Evolutionary conservation across 257 asterid species (phyloP).

Genomic region (Cordia subcordata): DNA sequence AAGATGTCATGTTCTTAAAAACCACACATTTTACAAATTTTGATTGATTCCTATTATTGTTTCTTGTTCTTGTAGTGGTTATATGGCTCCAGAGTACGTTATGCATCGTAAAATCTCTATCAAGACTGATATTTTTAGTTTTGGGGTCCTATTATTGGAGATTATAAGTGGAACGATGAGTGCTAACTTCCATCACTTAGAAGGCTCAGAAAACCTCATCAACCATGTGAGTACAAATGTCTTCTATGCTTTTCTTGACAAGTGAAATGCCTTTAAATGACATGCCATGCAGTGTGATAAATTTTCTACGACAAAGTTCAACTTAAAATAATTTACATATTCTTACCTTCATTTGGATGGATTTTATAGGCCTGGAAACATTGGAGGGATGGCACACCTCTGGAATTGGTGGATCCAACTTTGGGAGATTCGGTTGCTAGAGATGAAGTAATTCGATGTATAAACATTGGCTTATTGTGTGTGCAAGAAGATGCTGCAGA

Average conservation of each 20-base stretch:
- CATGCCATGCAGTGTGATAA: neutral
- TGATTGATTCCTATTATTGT: neutral
- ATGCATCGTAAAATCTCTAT: conserved; percentile 3
- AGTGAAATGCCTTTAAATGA: neutral
- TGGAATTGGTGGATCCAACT: neutral
- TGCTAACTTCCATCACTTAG: neutral
- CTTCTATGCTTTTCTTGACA: no score
- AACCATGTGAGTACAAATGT: conserved; percentile 6
- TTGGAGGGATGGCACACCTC: neutral
- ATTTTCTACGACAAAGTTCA: neutral
- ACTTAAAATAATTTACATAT: no score
- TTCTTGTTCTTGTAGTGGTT: conserved; percentile 1
- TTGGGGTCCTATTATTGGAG: conserved; percentile 4
- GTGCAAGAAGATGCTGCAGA: neutral
- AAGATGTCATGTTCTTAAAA: neutral
- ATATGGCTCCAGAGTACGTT: conserved; percentile 10
- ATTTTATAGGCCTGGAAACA: neutral
- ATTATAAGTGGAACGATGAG: conserved; percentile 5
- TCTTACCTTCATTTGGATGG: neutral
- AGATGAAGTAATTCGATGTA: neutral
- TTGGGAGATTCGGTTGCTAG: neutral
- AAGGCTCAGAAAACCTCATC: neutral
- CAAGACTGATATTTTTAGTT: conserved; percentile 5
- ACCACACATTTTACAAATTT: neutral
- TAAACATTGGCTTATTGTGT: neutral